A percentile compares a stretch with the other conserved stretches of the same genome.
Conservation (phyloP, 1,284 basidiomycete species). For the Ganoderma leucocontextum region DNA sequence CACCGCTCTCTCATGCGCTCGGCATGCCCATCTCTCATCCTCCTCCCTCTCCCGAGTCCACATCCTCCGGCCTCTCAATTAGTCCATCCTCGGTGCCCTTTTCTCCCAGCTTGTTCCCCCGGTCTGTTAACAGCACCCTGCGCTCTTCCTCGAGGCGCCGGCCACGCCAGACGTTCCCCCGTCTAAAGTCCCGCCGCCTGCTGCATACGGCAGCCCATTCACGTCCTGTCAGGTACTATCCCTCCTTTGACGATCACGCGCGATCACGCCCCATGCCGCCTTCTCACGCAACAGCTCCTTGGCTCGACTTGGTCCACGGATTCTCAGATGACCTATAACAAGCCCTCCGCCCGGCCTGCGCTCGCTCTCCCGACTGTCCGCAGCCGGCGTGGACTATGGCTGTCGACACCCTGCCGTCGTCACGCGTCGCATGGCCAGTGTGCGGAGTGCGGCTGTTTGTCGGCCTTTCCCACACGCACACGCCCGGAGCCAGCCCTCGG, state of each 20-base stretch:
- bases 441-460: constrained; percentile 28
- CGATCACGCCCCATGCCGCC: constrained; percentile 18
- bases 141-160: constrained; percentile 14
- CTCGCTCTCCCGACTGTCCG: constrained; percentile 21
- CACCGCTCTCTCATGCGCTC: constrained; percentile 16
- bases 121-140: constrained; percentile 7
- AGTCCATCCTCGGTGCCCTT: constrained; percentile 12
- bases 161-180: constrained; percentile 18
- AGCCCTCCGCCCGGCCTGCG: constrained; percentile 15
- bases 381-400: constrained; percentile 16
- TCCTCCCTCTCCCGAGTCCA: not conserved
- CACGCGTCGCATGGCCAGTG: constrained; percentile 1
- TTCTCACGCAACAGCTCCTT: constrained; percentile 22
- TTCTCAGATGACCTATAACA: constrained; percentile 31
- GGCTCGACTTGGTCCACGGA: not conserved
- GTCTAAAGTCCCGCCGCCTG: constrained; percentile 26
- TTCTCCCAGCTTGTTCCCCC: constrained; percentile 18
- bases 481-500: constrained; percentile 13
- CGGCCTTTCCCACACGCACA: constrained; percentile 34
- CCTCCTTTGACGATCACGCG: constrained; percentile 21
- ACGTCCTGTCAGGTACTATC: constrained; percentile 27
- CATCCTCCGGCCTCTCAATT: constrained; percentile 14
- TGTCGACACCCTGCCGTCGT: not conserved
- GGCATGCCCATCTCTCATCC: constrained; percentile 15
- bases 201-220: constrained; percentile 23